phyloP scores from a whole-genome alignment of 208 protist genomes.

The Angomonas ambiguus region DNA sequence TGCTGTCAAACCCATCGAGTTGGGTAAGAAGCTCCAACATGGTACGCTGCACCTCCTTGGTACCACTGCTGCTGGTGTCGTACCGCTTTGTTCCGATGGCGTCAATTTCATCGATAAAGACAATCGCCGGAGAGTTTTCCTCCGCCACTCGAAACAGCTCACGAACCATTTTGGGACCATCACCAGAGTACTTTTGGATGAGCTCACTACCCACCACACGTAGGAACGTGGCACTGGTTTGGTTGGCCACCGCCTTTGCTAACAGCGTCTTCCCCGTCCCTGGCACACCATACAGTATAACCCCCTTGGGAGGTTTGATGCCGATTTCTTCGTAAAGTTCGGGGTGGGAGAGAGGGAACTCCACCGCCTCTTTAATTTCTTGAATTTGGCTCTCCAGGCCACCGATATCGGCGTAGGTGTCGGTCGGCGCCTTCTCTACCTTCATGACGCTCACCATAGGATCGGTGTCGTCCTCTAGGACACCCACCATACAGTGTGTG shows the following conservation, averaged over 20 bases:
- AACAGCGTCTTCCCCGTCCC: slow-evolving; percentile 99
- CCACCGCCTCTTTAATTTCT: slow-evolving; percentile 99
- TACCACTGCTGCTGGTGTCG: slow-evolving; percentile 96
- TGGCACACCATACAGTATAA: slow-evolving; percentile 99
- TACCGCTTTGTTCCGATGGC: slow-evolving; percentile 99
- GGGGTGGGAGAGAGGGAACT: slow-evolving; percentile 99
- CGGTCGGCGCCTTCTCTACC: slow-evolving; percentile 98
- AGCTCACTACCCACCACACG: slow-evolving; percentile 99
- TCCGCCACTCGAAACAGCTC: slow-evolving; percentile 99
- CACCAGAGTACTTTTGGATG: slow-evolving; percentile 99
- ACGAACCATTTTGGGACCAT: slow-evolving; percentile 99
- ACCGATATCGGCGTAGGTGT: slow-evolving; percentile 99
- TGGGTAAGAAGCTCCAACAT: slow-evolving; percentile 99
- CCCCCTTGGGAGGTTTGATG: slow-evolving; percentile 99
- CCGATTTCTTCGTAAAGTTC: slow-evolving; percentile 99
- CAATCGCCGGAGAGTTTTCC: slow-evolving; percentile 98
- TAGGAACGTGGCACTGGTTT: slow-evolving; percentile 99
- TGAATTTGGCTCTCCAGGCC: slow-evolving; percentile 99
- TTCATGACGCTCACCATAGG: slow-evolving; percentile 99
- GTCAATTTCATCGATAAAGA: slow-evolving; percentile 99
- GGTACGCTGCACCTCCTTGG: slow-evolving; percentile 99
- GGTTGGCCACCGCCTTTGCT: slow-evolving; percentile 99
- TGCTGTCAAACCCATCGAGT: slow-evolving; percentile 99
- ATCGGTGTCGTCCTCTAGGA: slow-evolving; percentile 98
- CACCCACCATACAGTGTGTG: slow-evolving; percentile 95